These are phyloP conservation scores for Dactylella cylindrospora DNA, from an alignment of 2,329 filamentous ascomycete genomes.

Conservation along the genomic window DNA sequence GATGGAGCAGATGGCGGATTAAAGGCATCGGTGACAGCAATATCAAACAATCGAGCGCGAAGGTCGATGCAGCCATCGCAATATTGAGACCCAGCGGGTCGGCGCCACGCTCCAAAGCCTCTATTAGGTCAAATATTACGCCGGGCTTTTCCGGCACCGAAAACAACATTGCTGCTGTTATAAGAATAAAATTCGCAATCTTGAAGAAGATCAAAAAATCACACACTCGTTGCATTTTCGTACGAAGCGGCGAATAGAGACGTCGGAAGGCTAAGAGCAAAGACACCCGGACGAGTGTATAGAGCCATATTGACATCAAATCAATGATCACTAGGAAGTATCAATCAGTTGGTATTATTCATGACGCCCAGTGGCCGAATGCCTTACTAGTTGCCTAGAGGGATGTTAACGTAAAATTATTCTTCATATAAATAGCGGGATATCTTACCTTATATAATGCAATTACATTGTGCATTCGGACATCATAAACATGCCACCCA, in stretches of 20 bases:
- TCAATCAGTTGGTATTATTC: not conserved
- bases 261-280: conserved; percentile 1
- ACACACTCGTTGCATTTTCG: not conserved
- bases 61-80: conserved; percentile 1
- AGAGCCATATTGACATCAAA: conserved; percentile 5
- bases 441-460: conserved; percentile 3
- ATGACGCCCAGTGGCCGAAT: too few relatives aligned
- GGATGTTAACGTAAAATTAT: too few relatives aligned
- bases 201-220: conserved; percentile 3
- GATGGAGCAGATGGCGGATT: conserved; percentile 1
- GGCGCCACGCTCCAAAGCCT: not conserved
- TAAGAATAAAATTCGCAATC: conserved; percentile 2
- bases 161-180: not conserved
- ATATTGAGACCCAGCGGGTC: conserved; percentile 5
- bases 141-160: not conserved
- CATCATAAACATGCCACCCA: conserved; percentile 7
- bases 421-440: too few relatives aligned
- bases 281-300: not conserved
- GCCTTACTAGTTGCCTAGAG: conserved; percentile 1
- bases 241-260: not conserved
- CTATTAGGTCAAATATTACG: conserved; percentile 5
- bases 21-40: not conserved
- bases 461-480: not conserved
- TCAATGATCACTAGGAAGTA: not conserved
- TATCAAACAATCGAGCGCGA: conserved; percentile 2